Evolutionary conservation across 208 protist species (phyloP), one percentile per base, ranked within the genome.

Genomic region (Leptomonas seymouri): DNA sequence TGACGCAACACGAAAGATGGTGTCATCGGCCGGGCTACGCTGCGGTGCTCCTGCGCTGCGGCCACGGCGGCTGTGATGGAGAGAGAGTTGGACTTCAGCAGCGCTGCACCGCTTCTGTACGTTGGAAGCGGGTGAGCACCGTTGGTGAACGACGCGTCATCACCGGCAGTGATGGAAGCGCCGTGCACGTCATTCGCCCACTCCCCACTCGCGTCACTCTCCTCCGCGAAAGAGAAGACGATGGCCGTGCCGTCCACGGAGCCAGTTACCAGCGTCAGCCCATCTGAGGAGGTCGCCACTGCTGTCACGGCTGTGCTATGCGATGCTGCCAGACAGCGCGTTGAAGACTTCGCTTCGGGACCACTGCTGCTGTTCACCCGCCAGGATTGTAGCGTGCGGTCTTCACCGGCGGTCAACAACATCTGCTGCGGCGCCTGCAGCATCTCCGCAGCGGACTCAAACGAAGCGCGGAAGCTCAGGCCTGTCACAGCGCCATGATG

Each of bases 301-400:
- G 77, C 80, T 11, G 90, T 96, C 23, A 96, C 81, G 14, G 66
- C 65, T 7, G 78, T 73, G 27, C 63, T 55, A 74, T 93, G 88
- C 27, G 80, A 49, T 20, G 62, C 67, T 15, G 54, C 54, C 48
- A 84, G 21, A 23, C 25, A 59, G 21, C 41, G 63, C 61, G 41
- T 42, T 18, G 56, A 34, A 53, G 58, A 2, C 57, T 63, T 39
- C 28, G 46, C 63, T 25, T 14, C 48, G 11, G 53, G 20, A 1
- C 49, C 34, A 34, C 53, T 34, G 48, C 56, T 56, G 41, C 39
- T 55, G 45, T 45, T 66, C 34, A 90, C 82, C 21, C 27, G 60
- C 79, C 85, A 88, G 53, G 61, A 42, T 63, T 89, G 79, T 31
- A 90, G 36, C 46, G 80, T 82, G 59, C 53, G 14, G 71, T 89